Evolutionary conservation across 2,329 filamentous ascomycete genomes (phyloP), one percentile per base, ranked within the genome.

Genomic region (Fusarium coffeatum): DNA sequence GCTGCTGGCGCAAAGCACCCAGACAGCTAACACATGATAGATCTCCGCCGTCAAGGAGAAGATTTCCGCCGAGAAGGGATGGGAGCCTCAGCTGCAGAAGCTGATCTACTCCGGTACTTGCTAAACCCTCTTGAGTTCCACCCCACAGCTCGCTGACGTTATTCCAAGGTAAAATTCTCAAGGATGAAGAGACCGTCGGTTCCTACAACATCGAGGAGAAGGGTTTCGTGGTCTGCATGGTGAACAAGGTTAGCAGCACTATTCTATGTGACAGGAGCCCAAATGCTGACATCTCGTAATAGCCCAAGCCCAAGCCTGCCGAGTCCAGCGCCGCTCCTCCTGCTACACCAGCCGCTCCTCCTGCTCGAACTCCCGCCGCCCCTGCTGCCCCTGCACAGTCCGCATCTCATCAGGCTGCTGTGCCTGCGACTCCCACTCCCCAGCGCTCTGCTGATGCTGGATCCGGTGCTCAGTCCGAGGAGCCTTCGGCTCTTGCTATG

Each of bases 151-250:
- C 37, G 61, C 68, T 78, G 61, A 76, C 71, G 32, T 50, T 63
- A 40, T 28, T 59, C 40, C 45, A 51, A 98, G 94, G 96, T 84
- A 99, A 99, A 86, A 98, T 99, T 76, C 86, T 99, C 72, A 95
- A 98, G 83, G 95, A 99, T 91, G 93, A 94, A 68, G 96, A 98
- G 79, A 97, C 94, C 4, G 92, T 99, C 75, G 93, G 94, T 81
- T 94, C 93, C 42, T 98, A 98, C 86, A 97, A 93, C 83, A 98
- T 99, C 70, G 95, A 99, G 83, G 96, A 98, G 88, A 99, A 98
- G 87, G 96, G 96, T 40, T 99, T 98, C 80, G 94, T 99, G 76
- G 96, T 99, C 66, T 99, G 96, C 85, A 97, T 99, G 90, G 91
- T 97, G 76, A 93, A 93, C 79, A 98, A 98, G 92, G 94, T 97